Evolutionary conservation across 768 basidiomycete genomes (phyloP).

Genomic region (Trichaptum fuscoviolaceum): DNA sequence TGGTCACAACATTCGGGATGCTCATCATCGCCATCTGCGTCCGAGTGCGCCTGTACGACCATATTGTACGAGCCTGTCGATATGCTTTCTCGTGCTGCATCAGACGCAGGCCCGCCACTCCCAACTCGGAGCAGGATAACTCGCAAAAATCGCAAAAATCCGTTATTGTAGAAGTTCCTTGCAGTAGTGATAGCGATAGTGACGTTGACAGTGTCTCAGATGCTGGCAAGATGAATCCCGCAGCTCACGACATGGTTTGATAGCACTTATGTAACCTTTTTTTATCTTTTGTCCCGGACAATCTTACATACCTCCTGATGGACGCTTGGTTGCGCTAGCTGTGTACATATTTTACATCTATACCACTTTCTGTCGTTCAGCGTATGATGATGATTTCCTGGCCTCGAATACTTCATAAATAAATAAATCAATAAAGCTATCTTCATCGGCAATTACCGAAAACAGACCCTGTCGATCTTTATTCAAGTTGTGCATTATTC

Average conservation of each 20-base stretch:
- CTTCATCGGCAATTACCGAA: background rate
- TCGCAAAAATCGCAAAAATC: background rate
- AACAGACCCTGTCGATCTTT: background rate
- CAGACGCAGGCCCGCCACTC: background rate
- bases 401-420: too few relatives aligned
- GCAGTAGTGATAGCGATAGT: background rate
- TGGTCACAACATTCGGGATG: background rate
- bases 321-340: background rate
- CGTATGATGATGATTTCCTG: too few relatives aligned
- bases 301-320: too few relatives aligned
- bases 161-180: background rate
- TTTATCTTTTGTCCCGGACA: background rate
- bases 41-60: background rate
- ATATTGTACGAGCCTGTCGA: background rate
- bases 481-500: background rate
- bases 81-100: background rate
- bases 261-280: background rate
- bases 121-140: background rate
- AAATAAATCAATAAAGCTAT: too few relatives aligned
- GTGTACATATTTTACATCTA: background rate
- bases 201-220: background rate
- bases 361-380: background rate
- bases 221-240: background rate
- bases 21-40: background rate
- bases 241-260: background rate